Conservation (phyloP, 768 basidiomycete species). For the Termitomyces bulborhizus region DNA sequence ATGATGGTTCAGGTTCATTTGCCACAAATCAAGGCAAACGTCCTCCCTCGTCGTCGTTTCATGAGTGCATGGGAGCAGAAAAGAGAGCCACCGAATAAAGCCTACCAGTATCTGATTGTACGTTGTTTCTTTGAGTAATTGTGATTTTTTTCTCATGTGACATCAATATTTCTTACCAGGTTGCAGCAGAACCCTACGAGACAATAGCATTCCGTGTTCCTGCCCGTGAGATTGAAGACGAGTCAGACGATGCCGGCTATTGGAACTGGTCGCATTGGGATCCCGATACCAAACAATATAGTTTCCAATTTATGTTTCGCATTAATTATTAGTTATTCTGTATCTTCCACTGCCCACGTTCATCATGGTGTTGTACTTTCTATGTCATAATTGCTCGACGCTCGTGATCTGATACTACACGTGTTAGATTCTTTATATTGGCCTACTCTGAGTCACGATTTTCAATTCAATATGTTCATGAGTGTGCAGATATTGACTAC, state of each 20-base stretch:
- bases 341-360: constrained; percentile 1
- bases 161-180: constrained; percentile 37
- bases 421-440: not conserved
- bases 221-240: constrained; percentile 94
- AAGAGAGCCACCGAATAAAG: constrained; percentile 89
- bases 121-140: constrained; percentile 25
- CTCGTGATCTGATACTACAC: not conserved
- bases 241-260: constrained; percentile 81
- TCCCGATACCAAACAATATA: constrained; percentile 97
- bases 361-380: constrained; percentile 17
- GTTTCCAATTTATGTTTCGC: constrained; percentile 96
- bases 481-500: not conserved
- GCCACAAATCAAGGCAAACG: constrained; percentile 86
- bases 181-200: constrained; percentile 99
- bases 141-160: constrained; percentile 25
- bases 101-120: constrained; percentile 96
- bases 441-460: too few species aligned
- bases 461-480: not conserved
- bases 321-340: constrained; percentile 31
- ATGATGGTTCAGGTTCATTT: constrained; percentile 97
- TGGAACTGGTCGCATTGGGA: constrained; percentile 99
- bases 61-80: constrained; percentile 99
- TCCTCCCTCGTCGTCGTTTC: constrained; percentile 81
- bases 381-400: not conserved
- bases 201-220: constrained; percentile 99